Percentiles rank a stretch among this genome's conserved stretches.
Evolutionary conservation across 257 asterid species (phyloP).

Genomic region (Solanum rostratum): DNA sequence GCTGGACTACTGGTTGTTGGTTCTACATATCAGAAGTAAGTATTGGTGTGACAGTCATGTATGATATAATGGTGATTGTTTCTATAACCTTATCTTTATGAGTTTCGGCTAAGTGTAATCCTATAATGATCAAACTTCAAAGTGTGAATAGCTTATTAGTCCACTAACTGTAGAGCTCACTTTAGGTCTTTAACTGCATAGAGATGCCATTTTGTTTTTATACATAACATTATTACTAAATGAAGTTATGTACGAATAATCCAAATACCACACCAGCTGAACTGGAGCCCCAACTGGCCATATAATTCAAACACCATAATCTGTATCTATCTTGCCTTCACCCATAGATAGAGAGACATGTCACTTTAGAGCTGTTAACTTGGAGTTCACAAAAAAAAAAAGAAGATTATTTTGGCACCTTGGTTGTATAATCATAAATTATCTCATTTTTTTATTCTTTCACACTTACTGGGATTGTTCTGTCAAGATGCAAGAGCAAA

Average conservation of each 20-base stretch:
- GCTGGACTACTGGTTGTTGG: slow-evolving; percentile 90
- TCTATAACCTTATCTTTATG: neutral
- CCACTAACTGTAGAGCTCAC: neutral
- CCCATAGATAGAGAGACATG: neutral
- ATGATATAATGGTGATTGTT: neutral
- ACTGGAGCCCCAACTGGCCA: too few relatives aligned
- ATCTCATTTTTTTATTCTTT: neutral
- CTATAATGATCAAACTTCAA: neutral
- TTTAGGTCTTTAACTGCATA: neutral
- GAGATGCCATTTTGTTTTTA: neutral
- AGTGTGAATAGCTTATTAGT: neutral
- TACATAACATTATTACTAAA: too few relatives aligned
- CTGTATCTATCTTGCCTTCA: too few relatives aligned
- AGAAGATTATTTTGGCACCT: neutral
- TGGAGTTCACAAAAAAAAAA: neutral
- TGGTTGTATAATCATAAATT: neutral
- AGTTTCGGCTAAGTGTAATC: neutral
- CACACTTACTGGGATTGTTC: neutral
- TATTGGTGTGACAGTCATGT: neutral
- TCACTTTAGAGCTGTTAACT: neutral
- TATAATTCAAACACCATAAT: too few relatives aligned
- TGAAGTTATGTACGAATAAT: too few relatives aligned
- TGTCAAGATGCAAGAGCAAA: neutral
- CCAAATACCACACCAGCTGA: too few relatives aligned
- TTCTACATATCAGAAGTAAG: slow-evolving; percentile 86